Conservation (phyloP, 2,329 filamentous ascomycete genomes). For the Botrytis galanthina region DNA sequence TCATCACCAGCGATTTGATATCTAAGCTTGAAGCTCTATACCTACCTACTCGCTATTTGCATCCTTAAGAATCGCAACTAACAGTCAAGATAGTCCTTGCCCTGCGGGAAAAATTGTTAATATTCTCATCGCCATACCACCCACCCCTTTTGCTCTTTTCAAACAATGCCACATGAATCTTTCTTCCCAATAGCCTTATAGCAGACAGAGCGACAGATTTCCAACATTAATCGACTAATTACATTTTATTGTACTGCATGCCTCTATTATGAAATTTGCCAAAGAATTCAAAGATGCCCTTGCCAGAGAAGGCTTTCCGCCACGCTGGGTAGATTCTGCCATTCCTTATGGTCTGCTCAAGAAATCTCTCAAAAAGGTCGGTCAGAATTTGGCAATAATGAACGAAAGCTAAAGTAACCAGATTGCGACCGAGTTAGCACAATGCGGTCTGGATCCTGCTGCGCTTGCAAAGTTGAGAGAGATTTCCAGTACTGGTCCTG, state of each 20-base stretch:
- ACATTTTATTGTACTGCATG: background rate
- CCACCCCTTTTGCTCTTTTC: background rate
- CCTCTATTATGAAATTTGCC: slow-evolving; percentile 74
- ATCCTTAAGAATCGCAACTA: background rate
- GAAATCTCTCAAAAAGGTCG: slow-evolving; percentile 80
- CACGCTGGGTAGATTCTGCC: slow-evolving; percentile 68
- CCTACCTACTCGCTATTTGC: background rate
- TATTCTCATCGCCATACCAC: background rate
- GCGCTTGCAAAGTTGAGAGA: slow-evolving; percentile 24
- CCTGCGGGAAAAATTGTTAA: background rate
- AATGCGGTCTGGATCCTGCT: slow-evolving; percentile 12
- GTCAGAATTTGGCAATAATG: slow-evolving; percentile 40
- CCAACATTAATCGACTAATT: background rate
- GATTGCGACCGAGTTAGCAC: slow-evolving; percentile 19
- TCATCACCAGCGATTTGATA: background rate
- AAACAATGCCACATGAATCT: slow-evolving; percentile 4
- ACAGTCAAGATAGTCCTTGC: background rate
- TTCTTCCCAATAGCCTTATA: background rate
- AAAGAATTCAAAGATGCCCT: slow-evolving; percentile 72
- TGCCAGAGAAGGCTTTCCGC: slow-evolving; percentile 69
- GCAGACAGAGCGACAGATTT: slow-evolving; percentile 9
- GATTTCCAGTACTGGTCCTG: slow-evolving; percentile 18
- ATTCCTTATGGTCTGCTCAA: slow-evolving; percentile 84
- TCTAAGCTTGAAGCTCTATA: background rate
- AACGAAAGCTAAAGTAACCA: slow-evolving; percentile 9